Percentiles rank a stretch among this genome's conserved stretches.
Evolutionary conservation across 768 basidiomycete genomes (phyloP).

Genomic region (Tricholoma terreum): DNA sequence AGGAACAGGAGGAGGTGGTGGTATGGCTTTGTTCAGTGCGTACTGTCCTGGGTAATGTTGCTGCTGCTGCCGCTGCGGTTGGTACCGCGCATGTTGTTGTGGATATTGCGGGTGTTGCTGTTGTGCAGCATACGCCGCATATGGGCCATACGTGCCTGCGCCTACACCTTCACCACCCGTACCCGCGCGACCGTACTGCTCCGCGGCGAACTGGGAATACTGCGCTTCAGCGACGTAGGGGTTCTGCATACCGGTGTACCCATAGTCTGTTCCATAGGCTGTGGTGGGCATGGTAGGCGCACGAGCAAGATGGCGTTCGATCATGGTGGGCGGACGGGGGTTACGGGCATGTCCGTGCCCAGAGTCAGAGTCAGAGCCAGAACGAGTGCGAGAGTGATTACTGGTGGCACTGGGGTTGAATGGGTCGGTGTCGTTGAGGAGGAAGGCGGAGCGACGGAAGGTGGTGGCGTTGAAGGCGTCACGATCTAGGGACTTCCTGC

Average conservation of each 20-base stretch:
- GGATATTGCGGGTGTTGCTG: conserved; percentile 14
- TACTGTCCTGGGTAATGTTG: background rate
- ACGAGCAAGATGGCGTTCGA: conserved; percentile 21
- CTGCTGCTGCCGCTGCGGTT: conserved; percentile 9
- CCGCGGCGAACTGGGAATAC: conserved; percentile 10
- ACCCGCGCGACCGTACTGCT: conserved; percentile 10
- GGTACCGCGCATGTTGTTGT: conserved; percentile 6
- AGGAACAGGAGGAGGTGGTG: conserved; percentile 2
- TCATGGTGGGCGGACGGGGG: conserved; percentile 31
- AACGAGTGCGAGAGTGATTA: background rate
- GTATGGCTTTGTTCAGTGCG: background rate
- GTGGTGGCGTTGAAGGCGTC: conserved; percentile 45
- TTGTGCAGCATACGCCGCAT: conserved; percentile 9
- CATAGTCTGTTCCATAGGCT: conserved; percentile 12
- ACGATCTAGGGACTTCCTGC: conserved; percentile 29
- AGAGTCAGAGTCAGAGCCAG: background rate
- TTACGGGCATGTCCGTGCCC: background rate
- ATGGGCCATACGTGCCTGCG: conserved; percentile 8
- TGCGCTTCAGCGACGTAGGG: conserved; percentile 7
- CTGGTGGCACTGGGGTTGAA: conserved; percentile 12
- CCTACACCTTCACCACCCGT: conserved; percentile 8
- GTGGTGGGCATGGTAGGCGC: conserved; percentile 16
- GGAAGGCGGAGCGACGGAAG: conserved; percentile 50
- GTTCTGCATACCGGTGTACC: conserved; percentile 9
- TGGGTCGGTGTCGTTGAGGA: conserved; percentile 29